Conservation (phyloP, 192 early-diverging fungal genomes). For the Gonapodya sp. region DNA sequence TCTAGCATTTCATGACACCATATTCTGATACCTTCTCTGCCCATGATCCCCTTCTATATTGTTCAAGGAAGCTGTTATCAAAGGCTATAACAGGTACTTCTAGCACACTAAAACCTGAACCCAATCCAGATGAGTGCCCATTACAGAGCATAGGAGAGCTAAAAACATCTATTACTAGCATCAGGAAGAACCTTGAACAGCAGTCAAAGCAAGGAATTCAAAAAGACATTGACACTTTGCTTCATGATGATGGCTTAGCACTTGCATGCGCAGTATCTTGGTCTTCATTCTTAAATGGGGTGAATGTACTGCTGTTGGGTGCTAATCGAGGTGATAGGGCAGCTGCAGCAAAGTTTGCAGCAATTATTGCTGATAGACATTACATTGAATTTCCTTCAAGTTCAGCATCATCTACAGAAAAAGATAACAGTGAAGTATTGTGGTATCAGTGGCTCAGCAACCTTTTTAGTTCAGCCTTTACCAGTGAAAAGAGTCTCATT, state of each 20-base stretch:
- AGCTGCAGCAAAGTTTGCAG: background rate
- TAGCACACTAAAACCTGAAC: background rate
- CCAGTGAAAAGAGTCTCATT: background rate
- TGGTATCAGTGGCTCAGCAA: background rate
- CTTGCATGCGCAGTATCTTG: background rate
- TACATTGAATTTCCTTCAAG: background rate
- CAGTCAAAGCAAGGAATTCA: background rate
- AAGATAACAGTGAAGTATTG: background rate
- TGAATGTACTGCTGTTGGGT: background rate
- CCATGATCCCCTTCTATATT: background rate
- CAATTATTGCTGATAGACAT: background rate
- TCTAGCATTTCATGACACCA: constrained; percentile 1
- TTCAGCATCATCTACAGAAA: background rate
- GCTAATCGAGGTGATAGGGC: background rate
- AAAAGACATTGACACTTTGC: background rate
- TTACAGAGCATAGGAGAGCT: background rate
- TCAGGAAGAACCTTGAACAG: background rate
- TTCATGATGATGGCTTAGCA: background rate
- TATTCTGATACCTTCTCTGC: background rate
- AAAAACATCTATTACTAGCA: background rate
- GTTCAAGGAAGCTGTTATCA: background rate
- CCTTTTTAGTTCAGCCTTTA: background rate
- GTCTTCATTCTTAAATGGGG: background rate
- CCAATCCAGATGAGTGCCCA: background rate
- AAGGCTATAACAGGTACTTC: background rate